Percentiles rank a stretch among this genome's conserved stretches.
These are phyloP conservation scores for Kalanchoe fedtschenkoi DNA, from an alignment of 164 flowering plant genomes.

Conservation along the genomic window DNA sequence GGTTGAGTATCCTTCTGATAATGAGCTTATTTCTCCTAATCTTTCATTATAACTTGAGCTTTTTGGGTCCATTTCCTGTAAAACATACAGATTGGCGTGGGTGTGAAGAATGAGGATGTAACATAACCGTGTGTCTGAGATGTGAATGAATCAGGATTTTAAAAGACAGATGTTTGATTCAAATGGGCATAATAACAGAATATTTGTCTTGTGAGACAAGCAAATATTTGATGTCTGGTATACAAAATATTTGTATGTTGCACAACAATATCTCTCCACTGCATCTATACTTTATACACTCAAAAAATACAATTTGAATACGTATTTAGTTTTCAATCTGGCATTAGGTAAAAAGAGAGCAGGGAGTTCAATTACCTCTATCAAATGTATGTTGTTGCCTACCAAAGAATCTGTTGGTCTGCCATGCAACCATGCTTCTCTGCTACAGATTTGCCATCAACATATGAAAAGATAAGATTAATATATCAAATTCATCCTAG, in stretches of 20 bases:
- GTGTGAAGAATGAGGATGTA: background rate
- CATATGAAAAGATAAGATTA: background rate
- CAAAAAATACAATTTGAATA: no score
- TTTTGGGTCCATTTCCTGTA: background rate
- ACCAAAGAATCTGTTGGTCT: background rate
- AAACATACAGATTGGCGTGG: background rate
- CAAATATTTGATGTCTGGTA: background rate
- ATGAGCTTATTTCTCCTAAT: conserved; percentile 5
- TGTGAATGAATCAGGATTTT: background rate
- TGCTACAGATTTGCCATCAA: background rate
- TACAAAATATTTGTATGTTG: no score
- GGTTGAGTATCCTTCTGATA: conserved; percentile 1
- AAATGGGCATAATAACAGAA: background rate
- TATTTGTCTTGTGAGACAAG: background rate
- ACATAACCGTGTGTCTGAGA: background rate
- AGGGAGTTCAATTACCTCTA: no score
- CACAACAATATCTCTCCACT: background rate
- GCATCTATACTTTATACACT: no score
- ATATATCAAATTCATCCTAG: background rate
- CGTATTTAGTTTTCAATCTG: no score
- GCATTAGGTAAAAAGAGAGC: no score
- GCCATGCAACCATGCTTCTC: conserved; percentile 3
- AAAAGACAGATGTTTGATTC: background rate
- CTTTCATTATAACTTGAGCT: background rate
- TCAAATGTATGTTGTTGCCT: background rate